Percentiles rank a stretch among this genome's conserved stretches.
Conservation (phyloP, 2,329 filamentous ascomycete genomes). For the Xylaria multiplex region DNA sequence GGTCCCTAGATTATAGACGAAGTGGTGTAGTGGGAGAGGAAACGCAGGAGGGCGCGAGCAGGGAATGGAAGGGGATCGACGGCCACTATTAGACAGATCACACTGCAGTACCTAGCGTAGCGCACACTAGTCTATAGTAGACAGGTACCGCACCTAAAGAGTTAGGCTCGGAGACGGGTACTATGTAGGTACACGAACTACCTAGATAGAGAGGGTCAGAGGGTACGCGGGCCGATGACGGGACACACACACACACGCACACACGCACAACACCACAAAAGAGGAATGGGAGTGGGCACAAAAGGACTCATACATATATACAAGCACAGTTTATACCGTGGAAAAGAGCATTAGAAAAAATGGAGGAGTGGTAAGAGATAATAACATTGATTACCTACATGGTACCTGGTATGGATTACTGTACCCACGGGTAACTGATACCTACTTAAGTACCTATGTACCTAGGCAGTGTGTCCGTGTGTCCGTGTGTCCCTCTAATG, state of each 20-base stretch:
- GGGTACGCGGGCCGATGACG: background rate
- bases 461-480: no score
- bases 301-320: no score
- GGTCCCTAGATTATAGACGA: background rate
- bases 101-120: constrained; percentile 7
- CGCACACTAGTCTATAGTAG: background rate
- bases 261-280: background rate
- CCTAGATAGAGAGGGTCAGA: constrained; percentile 2
- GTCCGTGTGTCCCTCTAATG: no score
- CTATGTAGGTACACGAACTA: constrained; percentile 1
- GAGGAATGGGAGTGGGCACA: background rate
- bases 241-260: background rate
- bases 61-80: constrained; percentile 17
- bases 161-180: constrained; percentile 11
- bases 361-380: background rate
- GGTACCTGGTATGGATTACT: constrained; percentile 3
- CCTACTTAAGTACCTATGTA: no score
- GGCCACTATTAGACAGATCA: constrained; percentile 6
- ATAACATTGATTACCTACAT: constrained; percentile 4
- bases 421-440: background rate
- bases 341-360: background rate
- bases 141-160: constrained; percentile 10
- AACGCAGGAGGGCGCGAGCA: constrained; percentile 5
- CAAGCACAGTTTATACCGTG: no score
- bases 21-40: constrained; percentile 4